Evolutionary conservation across 225 moss, liverwort and hornwort species (phyloP), one percentile per base, ranked within the genome.

Genomic region (Straminergon stramineum): DNA sequence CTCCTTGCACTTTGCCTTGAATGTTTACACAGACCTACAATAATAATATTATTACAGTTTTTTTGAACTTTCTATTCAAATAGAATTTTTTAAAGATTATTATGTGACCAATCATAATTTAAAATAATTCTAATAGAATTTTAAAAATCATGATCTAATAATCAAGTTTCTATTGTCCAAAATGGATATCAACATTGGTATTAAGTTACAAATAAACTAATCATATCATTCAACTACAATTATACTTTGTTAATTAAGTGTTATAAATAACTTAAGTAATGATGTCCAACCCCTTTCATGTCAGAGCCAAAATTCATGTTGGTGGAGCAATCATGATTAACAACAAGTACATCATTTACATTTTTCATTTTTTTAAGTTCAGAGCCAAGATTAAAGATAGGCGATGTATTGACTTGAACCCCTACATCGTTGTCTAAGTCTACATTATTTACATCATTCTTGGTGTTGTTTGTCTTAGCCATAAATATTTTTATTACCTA

Each of bases 1-100:
- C 92, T 4, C 92, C 95, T 90, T 95, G 93, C 13, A 95, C 93
- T 88, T 92, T 95, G 35, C 95, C 95, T 92, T 94, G 84, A 32
- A 94, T 95, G 34, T 78, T 91, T 28, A 88, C 28, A 77, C n/a
- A 65, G 2, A 93, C 91, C 95, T 95, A 2, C 15, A 81, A 20
- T 19, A 34, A 5, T 16, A 34, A 8, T 16, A 30, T 13, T 51
- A 61, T 17, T 31, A 13, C 0, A 23, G 1, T 56, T 24, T 35
- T 51, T 39, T 24, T 1, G 0, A n/a, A n/a, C n/a, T n/a, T n/a
- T n/a, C 14, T 83, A 30, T 17, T 53, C 6, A 73, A 12, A 80
- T 4, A 21, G 3, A 4, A 17, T 35, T 34, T 8, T n/a, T 10
- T 12, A 15, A 28, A 35, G 3, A 35, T 37, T 58, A 6, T 17